Conservation (phyloP, 345 rosid genomes). For the Turritis glabra region DNA sequence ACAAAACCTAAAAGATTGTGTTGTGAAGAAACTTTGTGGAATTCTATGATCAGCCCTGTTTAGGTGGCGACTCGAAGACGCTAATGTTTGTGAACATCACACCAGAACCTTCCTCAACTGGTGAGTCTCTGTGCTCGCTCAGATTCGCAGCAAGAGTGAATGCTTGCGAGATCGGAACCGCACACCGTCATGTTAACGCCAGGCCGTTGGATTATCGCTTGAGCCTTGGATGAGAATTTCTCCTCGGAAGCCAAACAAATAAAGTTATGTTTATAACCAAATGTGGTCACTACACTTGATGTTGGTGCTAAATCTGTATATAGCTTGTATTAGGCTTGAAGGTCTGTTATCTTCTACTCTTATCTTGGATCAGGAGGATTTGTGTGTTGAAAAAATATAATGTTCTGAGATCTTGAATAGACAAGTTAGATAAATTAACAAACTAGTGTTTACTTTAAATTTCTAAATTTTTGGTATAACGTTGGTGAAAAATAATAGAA, state of each 20-base stretch:
- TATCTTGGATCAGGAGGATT: constrained; percentile 10
- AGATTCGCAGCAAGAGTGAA: constrained; percentile 97
- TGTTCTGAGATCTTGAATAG: constrained; percentile 5
- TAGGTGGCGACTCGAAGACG: constrained; percentile 96
- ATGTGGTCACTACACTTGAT: neutral
- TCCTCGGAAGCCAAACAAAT: neutral
- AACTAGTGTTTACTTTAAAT: neutral
- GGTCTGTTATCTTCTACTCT: neutral
- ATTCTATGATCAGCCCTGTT: constrained; percentile 70
- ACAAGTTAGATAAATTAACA: constrained; percentile 3
- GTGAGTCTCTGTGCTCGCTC: constrained; percentile 93
- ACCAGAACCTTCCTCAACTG: constrained; percentile 78
- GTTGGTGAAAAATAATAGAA: neutral
- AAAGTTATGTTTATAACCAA: constrained; percentile 22
- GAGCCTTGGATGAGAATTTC: constrained; percentile 62
- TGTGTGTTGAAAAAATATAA: neutral
- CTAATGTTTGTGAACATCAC: constrained; percentile 92
- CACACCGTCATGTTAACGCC: constrained; percentile 66
- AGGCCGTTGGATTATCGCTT: constrained; percentile 62
- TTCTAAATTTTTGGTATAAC: neutral
- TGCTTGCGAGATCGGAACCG: constrained; percentile 97
- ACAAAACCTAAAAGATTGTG: constrained; percentile 10
- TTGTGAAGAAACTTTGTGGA: constrained; percentile 16
- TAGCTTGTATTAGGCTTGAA: constrained; percentile 24
- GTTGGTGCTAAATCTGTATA: constrained; percentile 30